Evolutionary conservation across 2,329 filamentous ascomycete species (phyloP).

Genomic region (Fusarium illudens): DNA sequence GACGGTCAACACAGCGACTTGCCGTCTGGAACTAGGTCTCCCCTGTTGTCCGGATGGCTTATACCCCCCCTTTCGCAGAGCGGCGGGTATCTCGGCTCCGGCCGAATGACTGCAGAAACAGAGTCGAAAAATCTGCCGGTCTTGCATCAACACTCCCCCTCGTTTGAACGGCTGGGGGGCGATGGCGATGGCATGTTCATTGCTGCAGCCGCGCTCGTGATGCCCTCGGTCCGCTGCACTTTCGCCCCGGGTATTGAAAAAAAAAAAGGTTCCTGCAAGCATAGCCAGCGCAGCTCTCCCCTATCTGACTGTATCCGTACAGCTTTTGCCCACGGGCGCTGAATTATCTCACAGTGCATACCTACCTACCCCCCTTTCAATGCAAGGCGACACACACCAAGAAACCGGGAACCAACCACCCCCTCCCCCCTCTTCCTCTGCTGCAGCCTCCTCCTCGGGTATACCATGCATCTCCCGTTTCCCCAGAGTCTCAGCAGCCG

Average conservation of each 20-base stretch:
- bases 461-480: conserved; percentile 3
- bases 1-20: not conserved
- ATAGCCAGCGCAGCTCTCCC: no score
- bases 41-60: not conserved
- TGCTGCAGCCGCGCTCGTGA: no score
- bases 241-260: no score
- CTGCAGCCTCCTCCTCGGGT: conserved; percentile 91
- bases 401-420: not conserved
- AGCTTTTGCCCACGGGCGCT: not conserved
- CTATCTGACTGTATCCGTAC: no score
- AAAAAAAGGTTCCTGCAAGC: no score
- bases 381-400: not conserved
- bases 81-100: not conserved
- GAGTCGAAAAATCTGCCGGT: not conserved
- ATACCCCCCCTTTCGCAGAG: not conserved
- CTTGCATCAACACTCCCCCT: not conserved
- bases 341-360: conserved; percentile 61
- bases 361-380: no score
- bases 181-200: no score
- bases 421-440: not conserved
- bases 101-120: not conserved
- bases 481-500: not conserved
- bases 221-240: no score
- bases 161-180: not conserved
- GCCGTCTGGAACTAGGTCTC: not conserved